Evolutionary conservation across 2,329 filamentous ascomycete species (phyloP), one percentile per base, ranked within the genome.

Genomic region (Calcarisporium arbuscula): DNA sequence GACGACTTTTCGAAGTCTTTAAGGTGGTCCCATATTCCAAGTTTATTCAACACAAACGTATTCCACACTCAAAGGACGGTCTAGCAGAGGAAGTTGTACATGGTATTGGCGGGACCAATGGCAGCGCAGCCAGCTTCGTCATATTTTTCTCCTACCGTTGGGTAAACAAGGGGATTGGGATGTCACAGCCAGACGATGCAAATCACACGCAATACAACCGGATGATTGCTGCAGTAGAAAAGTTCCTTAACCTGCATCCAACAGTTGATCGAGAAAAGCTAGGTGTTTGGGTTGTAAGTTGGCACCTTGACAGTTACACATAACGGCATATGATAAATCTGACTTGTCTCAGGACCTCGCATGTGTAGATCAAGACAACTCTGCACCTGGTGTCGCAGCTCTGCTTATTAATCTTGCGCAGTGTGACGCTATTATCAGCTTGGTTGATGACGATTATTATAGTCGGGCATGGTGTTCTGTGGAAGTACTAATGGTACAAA

Each of bases 381-480:
- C 50, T 1, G 38, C 38, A n/a, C 35, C 42, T 5, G 61, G 62
- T 6, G 53, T 62, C 5, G 37, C 44, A 2, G 51, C 58, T 1
- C 48, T 64, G 10, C 60, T 57, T 9, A 47, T 64, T 39, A 51
- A 56, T 28, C 41, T 64, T n/a, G 45, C 55, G 2, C 58, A 63
- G 36, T 64, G 62, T 46, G 44, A 64, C 40, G 58, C 53, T 5
- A 46, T 63, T 30, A 58, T 64, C 42, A 63, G 61, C 29, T 48
- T 65, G 20, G 41, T 53, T 3, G 56, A 61, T 27, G 47, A 55
- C 4, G 16, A 34, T 2, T 64, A 62, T 41, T 56, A 58, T 40
- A 40, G 44, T 6, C 50, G 61, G 1, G 57, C 59, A 2, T 64
- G 61, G 61, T 64, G 61, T 42, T 52, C 46, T 3, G 51, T 60